Percentiles rank a stretch among this genome's conserved stretches.
phyloP scores from a whole-genome alignment of 345 rosid species.

The Brassica rapa region DNA sequence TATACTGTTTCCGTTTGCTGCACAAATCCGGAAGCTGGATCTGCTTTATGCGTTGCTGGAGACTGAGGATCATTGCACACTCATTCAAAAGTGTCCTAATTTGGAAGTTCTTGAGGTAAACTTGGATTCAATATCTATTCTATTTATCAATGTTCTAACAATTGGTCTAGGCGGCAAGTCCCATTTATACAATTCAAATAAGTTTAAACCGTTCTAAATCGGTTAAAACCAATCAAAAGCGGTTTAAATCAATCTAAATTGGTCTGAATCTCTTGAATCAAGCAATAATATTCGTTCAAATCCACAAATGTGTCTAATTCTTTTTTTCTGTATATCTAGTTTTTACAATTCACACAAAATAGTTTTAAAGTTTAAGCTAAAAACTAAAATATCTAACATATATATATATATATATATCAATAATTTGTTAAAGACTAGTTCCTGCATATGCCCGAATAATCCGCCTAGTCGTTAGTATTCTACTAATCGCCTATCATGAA shows the following conservation, averaged over 20 bases:
- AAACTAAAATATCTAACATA: background rate
- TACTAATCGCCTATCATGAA: no score
- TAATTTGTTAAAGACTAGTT: background rate
- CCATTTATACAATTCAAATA: no score
- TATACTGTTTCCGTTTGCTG: conserved; percentile 79
- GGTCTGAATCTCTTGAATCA: no score
- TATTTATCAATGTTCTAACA: background rate
- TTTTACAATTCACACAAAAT: background rate
- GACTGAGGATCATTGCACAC: conserved; percentile 80
- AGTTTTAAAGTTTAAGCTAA: background rate
- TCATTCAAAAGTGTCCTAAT: conserved; percentile 82
- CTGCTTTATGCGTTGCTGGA: conserved; percentile 84
- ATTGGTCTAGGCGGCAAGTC: background rate
- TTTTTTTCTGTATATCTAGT: background rate
- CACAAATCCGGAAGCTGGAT: conserved; percentile 73
- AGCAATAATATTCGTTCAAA: no score
- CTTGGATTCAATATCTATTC: background rate
- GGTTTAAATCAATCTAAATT: no score
- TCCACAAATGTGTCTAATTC: background rate
- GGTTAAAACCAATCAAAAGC: no score
- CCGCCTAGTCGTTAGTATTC: background rate
- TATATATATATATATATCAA: background rate
- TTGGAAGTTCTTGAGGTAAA: conserved; percentile 75
- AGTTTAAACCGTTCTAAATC: background rate
- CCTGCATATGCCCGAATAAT: no score